Evolutionary conservation across 2,329 filamentous ascomycete species (phyloP).

Genomic region (Blumeriella jaapii): DNA sequence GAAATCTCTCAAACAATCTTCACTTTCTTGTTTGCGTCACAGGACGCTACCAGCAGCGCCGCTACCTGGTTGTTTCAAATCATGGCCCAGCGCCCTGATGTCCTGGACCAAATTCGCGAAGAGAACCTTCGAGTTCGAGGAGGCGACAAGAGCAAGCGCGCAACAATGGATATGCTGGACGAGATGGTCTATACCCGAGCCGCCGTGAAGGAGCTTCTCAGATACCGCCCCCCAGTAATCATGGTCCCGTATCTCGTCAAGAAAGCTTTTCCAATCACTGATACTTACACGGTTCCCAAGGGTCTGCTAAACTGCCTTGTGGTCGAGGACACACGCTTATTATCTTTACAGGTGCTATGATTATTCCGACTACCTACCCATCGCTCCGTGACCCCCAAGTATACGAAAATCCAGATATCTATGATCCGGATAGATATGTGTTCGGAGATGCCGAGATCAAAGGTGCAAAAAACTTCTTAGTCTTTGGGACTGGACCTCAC

Average conservation of each 20-base stretch:
- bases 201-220: slow-evolving; percentile 80
- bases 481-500: slow-evolving; percentile 91
- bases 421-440: slow-evolving; percentile 87
- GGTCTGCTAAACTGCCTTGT: slow-evolving; percentile 34
- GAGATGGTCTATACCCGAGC: slow-evolving; percentile 82
- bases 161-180: slow-evolving; percentile 80
- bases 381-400: slow-evolving; percentile 86
- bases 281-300: slow-evolving; percentile 85
- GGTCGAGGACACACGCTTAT: slow-evolving; percentile 4
- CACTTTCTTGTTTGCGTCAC: slow-evolving; percentile 93
- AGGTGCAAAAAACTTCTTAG: slow-evolving; percentile 86
- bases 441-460: slow-evolving; percentile 70
- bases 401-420: slow-evolving; percentile 79
- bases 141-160: slow-evolving; percentile 56
- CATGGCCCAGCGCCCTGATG: slow-evolving; percentile 85
- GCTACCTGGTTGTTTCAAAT: slow-evolving; percentile 93
- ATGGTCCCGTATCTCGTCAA: slow-evolving; percentile 95
- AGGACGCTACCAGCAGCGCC: slow-evolving; percentile 91
- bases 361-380: slow-evolving; percentile 84
- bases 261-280: slow-evolving; percentile 86
- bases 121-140: slow-evolving; percentile 73
- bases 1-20: slow-evolving; percentile 92
- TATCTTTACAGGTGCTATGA: slow-evolving; percentile 58
- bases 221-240: slow-evolving; percentile 90
- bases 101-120: slow-evolving; percentile 79